Evolutionary conservation across 2,329 filamentous ascomycete species (phyloP).

Genomic region (Colletotrichum shisoi): DNA sequence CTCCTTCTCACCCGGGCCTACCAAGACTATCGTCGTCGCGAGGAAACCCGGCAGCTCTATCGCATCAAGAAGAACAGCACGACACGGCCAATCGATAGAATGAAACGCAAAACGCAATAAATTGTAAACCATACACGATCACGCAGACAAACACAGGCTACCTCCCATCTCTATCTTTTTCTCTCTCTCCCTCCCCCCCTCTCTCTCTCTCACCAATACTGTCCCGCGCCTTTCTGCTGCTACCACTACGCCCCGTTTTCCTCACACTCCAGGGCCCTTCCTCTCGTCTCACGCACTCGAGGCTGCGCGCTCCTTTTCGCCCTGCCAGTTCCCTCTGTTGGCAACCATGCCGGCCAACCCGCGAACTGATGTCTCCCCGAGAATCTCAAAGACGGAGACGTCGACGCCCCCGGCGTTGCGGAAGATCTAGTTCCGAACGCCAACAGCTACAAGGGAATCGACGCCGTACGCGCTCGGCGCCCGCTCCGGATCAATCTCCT

Average conservation of each 20-base stretch:
- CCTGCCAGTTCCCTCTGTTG: constrained; percentile 22
- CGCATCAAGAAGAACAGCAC: background rate
- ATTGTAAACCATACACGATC: background rate
- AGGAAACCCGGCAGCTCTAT: background rate
- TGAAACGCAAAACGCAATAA: background rate
- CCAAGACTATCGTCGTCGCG: background rate
- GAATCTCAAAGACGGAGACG: constrained; percentile 36
- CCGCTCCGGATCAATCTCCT: constrained; percentile 55
- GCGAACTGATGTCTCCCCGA: constrained; percentile 31
- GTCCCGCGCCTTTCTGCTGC: no score
- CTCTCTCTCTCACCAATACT: background rate
- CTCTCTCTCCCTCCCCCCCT: no score
- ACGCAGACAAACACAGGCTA: background rate
- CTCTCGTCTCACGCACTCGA: background rate
- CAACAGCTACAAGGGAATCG: constrained; percentile 62
- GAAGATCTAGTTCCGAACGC: constrained; percentile 38
- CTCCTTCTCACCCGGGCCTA: background rate
- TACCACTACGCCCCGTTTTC: background rate
- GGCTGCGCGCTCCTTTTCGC: background rate
- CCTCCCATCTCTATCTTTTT: background rate
- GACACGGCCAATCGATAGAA: background rate
- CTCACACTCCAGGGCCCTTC: background rate
- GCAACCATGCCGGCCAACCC: constrained; percentile 26
- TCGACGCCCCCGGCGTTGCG: constrained; percentile 37
- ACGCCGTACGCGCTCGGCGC: constrained; percentile 58